phyloP scores from a whole-genome alignment of 352 stramenopile genomes.

The Pythium apleroticum region DNA sequence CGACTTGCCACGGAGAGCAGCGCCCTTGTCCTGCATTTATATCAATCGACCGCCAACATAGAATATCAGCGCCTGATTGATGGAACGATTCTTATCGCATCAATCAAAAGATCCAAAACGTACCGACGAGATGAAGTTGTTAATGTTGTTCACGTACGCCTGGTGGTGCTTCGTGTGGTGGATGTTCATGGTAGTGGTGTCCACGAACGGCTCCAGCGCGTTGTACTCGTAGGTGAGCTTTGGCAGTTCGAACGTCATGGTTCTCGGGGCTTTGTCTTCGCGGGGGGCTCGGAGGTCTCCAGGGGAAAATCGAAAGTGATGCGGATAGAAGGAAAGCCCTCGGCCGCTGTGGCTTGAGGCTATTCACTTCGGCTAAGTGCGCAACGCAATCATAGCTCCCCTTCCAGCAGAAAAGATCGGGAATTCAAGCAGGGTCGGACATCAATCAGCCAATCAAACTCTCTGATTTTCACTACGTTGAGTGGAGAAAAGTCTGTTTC shows the following conservation, averaged over 20 bases:
- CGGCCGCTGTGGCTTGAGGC: not conserved
- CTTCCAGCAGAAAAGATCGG: slow-evolving; percentile 7
- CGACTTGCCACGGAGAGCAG: slow-evolving; percentile 71
- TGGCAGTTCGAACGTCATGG: slow-evolving; percentile 78
- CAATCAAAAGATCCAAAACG: slow-evolving; percentile 8
- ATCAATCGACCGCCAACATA: not conserved
- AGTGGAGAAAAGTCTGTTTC: slow-evolving; percentile 1
- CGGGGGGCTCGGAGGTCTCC: slow-evolving; percentile 10
- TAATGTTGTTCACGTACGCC: slow-evolving; percentile 90
- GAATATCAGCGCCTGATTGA: slow-evolving; percentile 1
- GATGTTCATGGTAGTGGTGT: slow-evolving; percentile 90
- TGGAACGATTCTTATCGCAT: not conserved
- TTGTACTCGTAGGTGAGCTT: slow-evolving; percentile 87
- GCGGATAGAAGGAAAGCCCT: not conserved
- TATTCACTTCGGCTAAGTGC: slow-evolving; percentile 10
- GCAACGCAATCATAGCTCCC: slow-evolving; percentile 9
- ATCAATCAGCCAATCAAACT: slow-evolving; percentile 13
- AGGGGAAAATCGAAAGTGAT: slow-evolving; percentile 42
- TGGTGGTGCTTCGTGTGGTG: slow-evolving; percentile 93
- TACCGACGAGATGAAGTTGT: slow-evolving; percentile 80
- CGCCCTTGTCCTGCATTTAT: slow-evolving; percentile 56
- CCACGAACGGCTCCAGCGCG: slow-evolving; percentile 87
- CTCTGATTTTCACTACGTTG: not conserved
- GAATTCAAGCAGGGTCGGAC: slow-evolving; percentile 15
- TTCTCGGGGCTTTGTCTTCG: slow-evolving; percentile 14